Conservation (phyloP, 805 yeast genomes). For the Cyberlindnera suaveolens region DNA sequence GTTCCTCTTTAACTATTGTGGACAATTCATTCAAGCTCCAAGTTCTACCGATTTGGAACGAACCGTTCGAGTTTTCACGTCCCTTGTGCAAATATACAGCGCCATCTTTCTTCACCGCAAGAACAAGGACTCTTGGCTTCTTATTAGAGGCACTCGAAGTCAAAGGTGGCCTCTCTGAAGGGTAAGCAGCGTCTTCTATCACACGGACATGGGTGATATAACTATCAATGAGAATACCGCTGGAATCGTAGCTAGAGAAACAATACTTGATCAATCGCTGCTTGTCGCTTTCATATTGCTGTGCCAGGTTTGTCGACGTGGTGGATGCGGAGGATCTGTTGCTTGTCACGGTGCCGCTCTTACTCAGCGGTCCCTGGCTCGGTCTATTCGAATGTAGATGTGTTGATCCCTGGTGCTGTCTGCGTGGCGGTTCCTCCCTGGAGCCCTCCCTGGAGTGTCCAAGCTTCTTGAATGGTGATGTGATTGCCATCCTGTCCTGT, state of each 20-base stretch:
- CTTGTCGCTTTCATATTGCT: constrained; percentile 53
- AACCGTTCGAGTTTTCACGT: constrained; percentile 65
- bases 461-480: constrained; percentile 30
- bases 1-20: constrained; percentile 46
- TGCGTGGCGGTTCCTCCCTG: constrained; percentile 18
- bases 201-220: constrained; percentile 75
- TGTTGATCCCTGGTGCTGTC: not conserved
- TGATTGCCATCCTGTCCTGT: constrained; percentile 21
- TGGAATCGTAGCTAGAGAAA: constrained; percentile 39
- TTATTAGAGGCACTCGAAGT: constrained; percentile 39
- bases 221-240: constrained; percentile 40
- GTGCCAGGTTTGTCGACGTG: constrained; percentile 35
- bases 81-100: constrained; percentile 78
- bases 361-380: constrained; percentile 20
- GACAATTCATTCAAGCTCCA: constrained; percentile 78
- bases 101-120: constrained; percentile 61
- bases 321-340: constrained; percentile 26
- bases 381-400: constrained; percentile 7
- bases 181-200: constrained; percentile 67
- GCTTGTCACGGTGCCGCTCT: constrained; percentile 24
- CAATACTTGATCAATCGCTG: constrained; percentile 41
- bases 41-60: constrained; percentile 85
- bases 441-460: constrained; percentile 29
- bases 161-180: constrained; percentile 63
- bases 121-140: constrained; percentile 51